Evolutionary conservation across 2,329 filamentous ascomycete species (phyloP).

Genomic region (Bipolaris oryzae): DNA sequence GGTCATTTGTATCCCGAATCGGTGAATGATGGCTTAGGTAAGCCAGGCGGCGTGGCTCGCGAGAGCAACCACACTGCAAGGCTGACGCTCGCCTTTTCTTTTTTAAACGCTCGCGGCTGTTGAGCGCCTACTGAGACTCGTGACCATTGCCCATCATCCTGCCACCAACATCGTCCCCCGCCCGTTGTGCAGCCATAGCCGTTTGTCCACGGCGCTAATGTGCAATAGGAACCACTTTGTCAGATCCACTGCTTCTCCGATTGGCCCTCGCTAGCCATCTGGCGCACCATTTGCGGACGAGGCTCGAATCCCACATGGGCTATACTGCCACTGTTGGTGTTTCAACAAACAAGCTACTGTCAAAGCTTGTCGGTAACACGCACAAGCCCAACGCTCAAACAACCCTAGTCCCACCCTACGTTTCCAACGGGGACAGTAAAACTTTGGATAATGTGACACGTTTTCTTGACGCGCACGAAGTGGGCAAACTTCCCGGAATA

Average conservation of each 20-base stretch:
- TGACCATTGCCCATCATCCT: constrained; percentile 1
- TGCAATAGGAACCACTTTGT: constrained; percentile 20
- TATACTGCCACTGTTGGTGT: constrained; percentile 90
- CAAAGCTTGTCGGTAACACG: constrained; percentile 81
- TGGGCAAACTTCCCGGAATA: constrained; percentile 84
- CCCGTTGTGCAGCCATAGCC: neutral
- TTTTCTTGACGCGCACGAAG: constrained; percentile 77
- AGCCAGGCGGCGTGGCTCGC: constrained; percentile 13
- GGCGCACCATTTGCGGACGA: constrained; percentile 72
- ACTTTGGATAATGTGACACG: constrained; percentile 58
- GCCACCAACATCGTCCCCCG: constrained; percentile 1
- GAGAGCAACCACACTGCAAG: neutral
- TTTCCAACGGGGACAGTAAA: constrained; percentile 29
- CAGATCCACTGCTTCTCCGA: constrained; percentile 58
- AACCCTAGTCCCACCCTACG: constrained; percentile 72
- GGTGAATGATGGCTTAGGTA: constrained; percentile 25
- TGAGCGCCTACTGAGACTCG: constrained; percentile 1
- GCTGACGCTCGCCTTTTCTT: constrained; percentile 10
- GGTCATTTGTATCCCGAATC: constrained; percentile 65
- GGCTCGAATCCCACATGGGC: constrained; percentile 75
- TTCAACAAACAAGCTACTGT: constrained; percentile 82
- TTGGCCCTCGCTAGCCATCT: constrained; percentile 82
- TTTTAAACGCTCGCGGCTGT: constrained; percentile 5
- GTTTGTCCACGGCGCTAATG: constrained; percentile 19
- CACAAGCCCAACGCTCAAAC: constrained; percentile 92